Evolutionary conservation across 176 grass and related monocot species (phyloP), one percentile per base, ranked within the genome.

Genomic region (Aegilops tauschii): DNA sequence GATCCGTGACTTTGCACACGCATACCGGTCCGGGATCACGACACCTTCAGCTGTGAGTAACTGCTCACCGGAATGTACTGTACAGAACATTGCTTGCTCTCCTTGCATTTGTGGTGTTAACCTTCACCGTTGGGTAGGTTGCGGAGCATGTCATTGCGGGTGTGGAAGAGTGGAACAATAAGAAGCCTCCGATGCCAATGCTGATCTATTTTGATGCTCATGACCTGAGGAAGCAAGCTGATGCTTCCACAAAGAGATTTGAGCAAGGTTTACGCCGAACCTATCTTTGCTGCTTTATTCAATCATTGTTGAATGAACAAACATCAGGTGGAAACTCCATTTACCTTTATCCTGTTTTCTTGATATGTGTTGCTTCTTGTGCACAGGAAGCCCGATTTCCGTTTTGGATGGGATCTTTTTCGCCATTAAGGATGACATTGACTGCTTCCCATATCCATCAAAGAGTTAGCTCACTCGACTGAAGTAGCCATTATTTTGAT

Each of bases 381-480:
- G 12, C 63, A 30, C 84, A 98, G 97, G 97, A 86, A 91, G 83
- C 18, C 84, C 92, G 0, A 52, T 94, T 62, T 96, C 92, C 21
- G 77, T 98, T 76, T 69, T 98, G 61, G 97, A 98, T 80, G 97
- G 97, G 27, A 79, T 98, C 27, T 98, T 96, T 56, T 87, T 98
- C 7, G 94, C 94, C 77, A 91, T 96, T 40, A 98, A 98, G 67
- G 97, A 98, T 93, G 97, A 98, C 66, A 92, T 98, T 17, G 97
- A 98, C 58, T 98, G 97, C 80, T 90, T 91, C 84, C 97, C 97
- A 6, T 94, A 96, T 89, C 94, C 93, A 86, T 92, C 92, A 36
- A 96, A 90, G 90, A 44, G 97, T 94, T 45, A 65, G 85, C 54
- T 92, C 75, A 77, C 28, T 69, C 10, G 6, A 82, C 68, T 89